These are phyloP conservation scores for Gossypium mustelinum DNA, from an alignment of 345 rosid species.

Conservation along the genomic window DNA sequence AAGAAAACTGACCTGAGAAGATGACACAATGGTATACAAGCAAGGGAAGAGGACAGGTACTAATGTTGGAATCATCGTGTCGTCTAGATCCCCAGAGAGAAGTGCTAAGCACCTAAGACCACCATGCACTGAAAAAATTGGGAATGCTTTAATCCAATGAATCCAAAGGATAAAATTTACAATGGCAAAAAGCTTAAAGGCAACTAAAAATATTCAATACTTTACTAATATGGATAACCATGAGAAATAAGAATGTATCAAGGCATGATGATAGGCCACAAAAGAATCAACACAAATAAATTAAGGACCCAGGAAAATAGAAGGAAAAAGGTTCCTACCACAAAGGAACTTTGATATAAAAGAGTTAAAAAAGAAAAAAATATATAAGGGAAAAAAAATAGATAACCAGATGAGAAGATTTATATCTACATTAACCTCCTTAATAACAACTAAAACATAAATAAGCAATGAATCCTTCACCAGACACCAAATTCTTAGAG, in stretches of 20 bases:
- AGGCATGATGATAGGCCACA: not conserved
- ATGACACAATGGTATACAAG: conserved; percentile 70
- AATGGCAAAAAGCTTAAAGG: not conserved
- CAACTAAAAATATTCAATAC: not conserved
- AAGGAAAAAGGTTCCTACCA: not conserved
- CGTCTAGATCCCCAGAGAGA: conserved; percentile 82
- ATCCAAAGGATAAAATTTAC: not conserved
- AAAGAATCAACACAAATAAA: not conserved
- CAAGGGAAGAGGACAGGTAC: conserved; percentile 80
- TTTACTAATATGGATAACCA: not conserved
- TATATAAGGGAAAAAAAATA: not conserved
- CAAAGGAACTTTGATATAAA: not conserved
- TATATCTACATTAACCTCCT: not conserved
- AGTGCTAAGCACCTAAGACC: conserved; percentile 86
- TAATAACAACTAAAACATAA: not conserved
- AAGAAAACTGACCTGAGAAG: conserved; percentile 58
- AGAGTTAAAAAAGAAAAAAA: not conserved
- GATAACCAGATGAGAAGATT: not conserved
- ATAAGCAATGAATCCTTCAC: not conserved
- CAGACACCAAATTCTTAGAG: not conserved
- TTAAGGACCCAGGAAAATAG: not conserved
- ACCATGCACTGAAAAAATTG: conserved; percentile 61
- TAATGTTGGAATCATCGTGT: conserved; percentile 61
- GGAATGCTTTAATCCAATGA: conserved; percentile 16
- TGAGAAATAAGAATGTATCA: not conserved